phyloP scores from a whole-genome alignment of 2,329 filamentous ascomycete genomes.

The Sphaerulina vaccinii region DNA sequence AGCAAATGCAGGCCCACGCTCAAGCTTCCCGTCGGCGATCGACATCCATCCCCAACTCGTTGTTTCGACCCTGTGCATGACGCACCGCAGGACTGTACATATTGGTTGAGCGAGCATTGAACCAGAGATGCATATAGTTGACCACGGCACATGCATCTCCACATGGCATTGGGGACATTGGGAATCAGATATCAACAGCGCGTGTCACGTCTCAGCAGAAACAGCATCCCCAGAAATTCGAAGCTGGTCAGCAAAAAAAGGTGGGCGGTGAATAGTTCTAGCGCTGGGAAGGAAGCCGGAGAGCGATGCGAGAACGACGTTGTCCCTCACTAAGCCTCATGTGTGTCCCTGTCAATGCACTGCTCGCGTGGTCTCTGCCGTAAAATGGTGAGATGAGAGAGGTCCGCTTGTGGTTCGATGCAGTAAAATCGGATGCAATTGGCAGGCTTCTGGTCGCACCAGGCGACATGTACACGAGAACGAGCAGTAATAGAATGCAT shows the following conservation, averaged over 20 bases:
- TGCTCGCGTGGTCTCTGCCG: background rate
- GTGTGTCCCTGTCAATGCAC: background rate
- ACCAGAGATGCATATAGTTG: no score
- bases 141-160: background rate
- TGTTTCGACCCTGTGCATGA: constrained; percentile 2
- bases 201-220: constrained; percentile 5
- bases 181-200: constrained; percentile 3
- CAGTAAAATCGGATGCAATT: background rate
- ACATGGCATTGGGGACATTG: constrained; percentile 1
- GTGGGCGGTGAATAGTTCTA: background rate
- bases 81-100: constrained; percentile 6
- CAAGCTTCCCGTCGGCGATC: constrained; percentile 20
- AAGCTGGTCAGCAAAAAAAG: background rate
- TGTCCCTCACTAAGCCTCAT: constrained; percentile 1
- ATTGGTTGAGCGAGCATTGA: constrained; percentile 13
- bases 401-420: constrained; percentile 10
- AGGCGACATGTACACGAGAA: background rate
- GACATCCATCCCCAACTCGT: constrained; percentile 14
- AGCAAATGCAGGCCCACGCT: constrained; percentile 15
- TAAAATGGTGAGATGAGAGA: background rate
- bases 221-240: no score
- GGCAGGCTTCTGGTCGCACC: constrained; percentile 3
- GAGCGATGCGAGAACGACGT: constrained; percentile 14
- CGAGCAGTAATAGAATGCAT: background rate
- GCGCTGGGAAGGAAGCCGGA: constrained; percentile 1